Base-by-base conservation (phyloP, 805 yeast genomes). In the Hermanozyma aechmeae region DNA sequence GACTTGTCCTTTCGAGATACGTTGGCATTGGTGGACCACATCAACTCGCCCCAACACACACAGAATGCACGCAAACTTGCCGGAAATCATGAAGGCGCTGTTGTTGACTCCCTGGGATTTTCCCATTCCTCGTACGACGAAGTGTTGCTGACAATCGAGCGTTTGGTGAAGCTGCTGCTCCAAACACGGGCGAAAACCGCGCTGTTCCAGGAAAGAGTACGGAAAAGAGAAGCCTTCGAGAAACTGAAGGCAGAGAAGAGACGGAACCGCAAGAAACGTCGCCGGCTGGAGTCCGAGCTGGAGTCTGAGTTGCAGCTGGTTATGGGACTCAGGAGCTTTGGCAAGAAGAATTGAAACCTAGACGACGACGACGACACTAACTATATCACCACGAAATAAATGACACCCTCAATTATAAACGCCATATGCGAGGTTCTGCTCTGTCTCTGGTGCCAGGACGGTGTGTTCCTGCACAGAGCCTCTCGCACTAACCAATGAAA, bases 1-100 rank as follows among this genome's bases (percentile, higher is more conserved):
- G 73, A 79, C 38, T 51, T 83, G 33, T 78, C 89, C 2, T 89
- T 73, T 56, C 76, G 85, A 46, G 96, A 92, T 49, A 79, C 81
- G 32, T 56, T 85, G 40, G 80, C 85, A 37, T 75, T 76, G 48
- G 65, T 84, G 3, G 93, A 87, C 47, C 97, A 92, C 56, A 59
- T 84, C 46, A 85, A 83, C 46, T 74, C 85, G 21, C 76, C 75
- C 20, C 77, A 69, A 35, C 97, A 81, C 53, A 34, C 34, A 15
- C 14, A 28, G 13, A 40, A 38, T 45, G 67, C 23, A 48, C 56
- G 4, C 65, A 28, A 30, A 19, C 11, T 19, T 4, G 30, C 27
- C 3, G 29, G 30, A 5, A 29, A 34, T 10, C 31, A 27, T 3
- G 27, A 31, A 4, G 30, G 16, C 4, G 42, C 31, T 4, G 27